phyloP scores from a whole-genome alignment of 768 basidiomycete genomes.

The Trametes elegans region DNA sequence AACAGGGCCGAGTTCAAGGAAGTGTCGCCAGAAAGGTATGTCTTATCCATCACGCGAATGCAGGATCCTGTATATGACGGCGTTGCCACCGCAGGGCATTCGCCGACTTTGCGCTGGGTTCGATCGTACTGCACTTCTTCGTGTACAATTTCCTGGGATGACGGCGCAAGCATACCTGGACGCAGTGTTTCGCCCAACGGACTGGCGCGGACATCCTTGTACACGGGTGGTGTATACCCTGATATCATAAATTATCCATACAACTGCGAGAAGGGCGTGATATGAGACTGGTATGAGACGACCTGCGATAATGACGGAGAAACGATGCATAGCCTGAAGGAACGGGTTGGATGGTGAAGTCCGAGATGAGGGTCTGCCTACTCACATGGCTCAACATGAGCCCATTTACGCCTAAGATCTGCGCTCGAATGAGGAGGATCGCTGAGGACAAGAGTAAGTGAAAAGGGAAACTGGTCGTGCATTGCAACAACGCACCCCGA shows the following conservation, averaged over 20 bases:
- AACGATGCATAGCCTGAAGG: background rate
- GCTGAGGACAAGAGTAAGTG: constrained; percentile 37
- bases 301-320: background rate
- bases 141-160: constrained; percentile 98
- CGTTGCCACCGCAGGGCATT: constrained; percentile 69
- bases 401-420: constrained; percentile 18
- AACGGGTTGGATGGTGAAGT: background rate
- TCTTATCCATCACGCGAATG: background rate
- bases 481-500: constrained; percentile 62
- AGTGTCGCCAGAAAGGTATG: constrained; percentile 91
- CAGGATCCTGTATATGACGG: too few relatives aligned
- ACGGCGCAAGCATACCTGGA: background rate
- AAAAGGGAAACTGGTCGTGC: background rate
- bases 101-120: constrained; percentile 94
- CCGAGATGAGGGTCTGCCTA: background rate
- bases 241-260: constrained; percentile 9
- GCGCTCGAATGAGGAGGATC: constrained; percentile 75
- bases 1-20: constrained; percentile 84
- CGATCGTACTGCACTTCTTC: constrained; percentile 95
- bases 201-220: constrained; percentile 12
- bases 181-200: background rate
- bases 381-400: background rate
- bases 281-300: background rate
- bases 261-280: background rate
- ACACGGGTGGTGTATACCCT: constrained; percentile 11